Percentiles rank a stretch among this genome's conserved stretches.
Conservation (phyloP, 768 basidiomycete genomes). For the Boletus rubroflammeus region DNA sequence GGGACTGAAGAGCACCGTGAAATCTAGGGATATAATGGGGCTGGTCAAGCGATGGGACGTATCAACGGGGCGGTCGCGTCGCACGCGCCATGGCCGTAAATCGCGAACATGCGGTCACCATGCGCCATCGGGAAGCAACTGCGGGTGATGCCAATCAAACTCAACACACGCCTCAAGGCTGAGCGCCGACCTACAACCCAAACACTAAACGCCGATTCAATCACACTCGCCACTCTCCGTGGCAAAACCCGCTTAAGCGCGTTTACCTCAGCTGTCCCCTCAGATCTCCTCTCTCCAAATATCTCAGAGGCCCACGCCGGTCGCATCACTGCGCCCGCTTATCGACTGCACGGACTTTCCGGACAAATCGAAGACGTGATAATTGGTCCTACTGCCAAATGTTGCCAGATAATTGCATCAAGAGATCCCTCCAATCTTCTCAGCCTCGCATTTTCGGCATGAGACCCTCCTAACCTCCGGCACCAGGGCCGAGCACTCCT, state of each 20-base stretch:
- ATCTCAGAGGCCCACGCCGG: conserved; percentile 5
- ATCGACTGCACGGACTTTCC: conserved; percentile 21
- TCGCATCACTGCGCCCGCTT: conserved; percentile 15
- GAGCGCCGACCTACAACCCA: conserved; percentile 24
- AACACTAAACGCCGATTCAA: conserved; percentile 26
- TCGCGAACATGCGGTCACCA: conserved; percentile 35
- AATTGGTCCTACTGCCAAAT: conserved; percentile 7
- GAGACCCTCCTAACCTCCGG: conserved; percentile 18
- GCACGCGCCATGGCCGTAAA: conserved; percentile 29
- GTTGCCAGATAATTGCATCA: conserved; percentile 1
- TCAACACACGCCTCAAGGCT: conserved; percentile 31
- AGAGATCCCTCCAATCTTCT: conserved; percentile 17
- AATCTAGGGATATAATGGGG: too few relatives aligned
- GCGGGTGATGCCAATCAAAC: conserved; percentile 22
- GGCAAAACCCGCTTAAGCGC: conserved; percentile 15
- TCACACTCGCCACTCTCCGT: conserved; percentile 6
- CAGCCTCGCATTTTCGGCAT: conserved; percentile 18
- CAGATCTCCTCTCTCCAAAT: conserved; percentile 5
- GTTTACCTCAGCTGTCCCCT: conserved; percentile 30
- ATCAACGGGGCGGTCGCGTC: conserved; percentile 11
- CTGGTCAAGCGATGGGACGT: conserved; percentile 16
- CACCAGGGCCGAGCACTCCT: conserved; percentile 9
- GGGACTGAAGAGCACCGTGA: background rate
- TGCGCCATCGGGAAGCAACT: conserved; percentile 29
- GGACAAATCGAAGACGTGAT: conserved; percentile 35